Percentiles rank a stretch among this genome's conserved stretches.
Evolutionary conservation across 768 basidiomycete genomes (phyloP).

Genomic region (Mycena vitilis): DNA sequence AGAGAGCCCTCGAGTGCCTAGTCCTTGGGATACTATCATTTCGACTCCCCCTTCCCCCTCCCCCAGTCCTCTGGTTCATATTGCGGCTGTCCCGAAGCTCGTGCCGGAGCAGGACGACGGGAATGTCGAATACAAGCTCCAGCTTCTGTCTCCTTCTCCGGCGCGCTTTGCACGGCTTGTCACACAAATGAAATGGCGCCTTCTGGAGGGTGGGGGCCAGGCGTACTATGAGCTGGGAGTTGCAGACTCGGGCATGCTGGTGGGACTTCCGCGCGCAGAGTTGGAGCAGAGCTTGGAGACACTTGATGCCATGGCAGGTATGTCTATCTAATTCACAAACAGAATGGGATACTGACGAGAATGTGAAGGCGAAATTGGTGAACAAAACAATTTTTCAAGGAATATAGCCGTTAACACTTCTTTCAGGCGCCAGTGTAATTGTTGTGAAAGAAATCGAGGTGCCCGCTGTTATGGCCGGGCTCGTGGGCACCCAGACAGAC

Average conservation of each 20-base stretch:
- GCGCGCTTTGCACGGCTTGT: slow-evolving; percentile 86
- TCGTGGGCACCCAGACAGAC: slow-evolving; percentile 50
- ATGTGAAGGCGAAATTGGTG: not conserved
- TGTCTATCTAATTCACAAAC: slow-evolving; percentile 41
- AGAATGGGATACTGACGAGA: not conserved
- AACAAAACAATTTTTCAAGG: not conserved
- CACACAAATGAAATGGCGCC: slow-evolving; percentile 96
- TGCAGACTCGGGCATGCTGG: slow-evolving; percentile 87
- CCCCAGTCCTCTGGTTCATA: slow-evolving; percentile 45
- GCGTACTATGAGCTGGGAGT: slow-evolving; percentile 89
- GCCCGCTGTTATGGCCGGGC: slow-evolving; percentile 61
- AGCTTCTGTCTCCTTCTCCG: slow-evolving; percentile 82
- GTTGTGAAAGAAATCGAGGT: slow-evolving; percentile 91
- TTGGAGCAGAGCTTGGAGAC: slow-evolving; percentile 88
- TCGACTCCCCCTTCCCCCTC: slow-evolving; percentile 61
- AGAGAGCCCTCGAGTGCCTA: slow-evolving; percentile 82
- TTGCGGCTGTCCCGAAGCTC: slow-evolving; percentile 66
- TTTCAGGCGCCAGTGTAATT: slow-evolving; percentile 75
- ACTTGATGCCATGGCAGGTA: slow-evolving; percentile 92
- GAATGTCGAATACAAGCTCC: slow-evolving; percentile 95
- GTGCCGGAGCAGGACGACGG: slow-evolving; percentile 87
- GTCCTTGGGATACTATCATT: slow-evolving; percentile 85
- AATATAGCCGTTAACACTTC: not conserved
- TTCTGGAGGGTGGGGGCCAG: slow-evolving; percentile 85
- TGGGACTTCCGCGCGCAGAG: slow-evolving; percentile 80